These are phyloP conservation scores for Prunus mume DNA, from an alignment of 306 rosid genomes.

Conservation along the genomic window DNA sequence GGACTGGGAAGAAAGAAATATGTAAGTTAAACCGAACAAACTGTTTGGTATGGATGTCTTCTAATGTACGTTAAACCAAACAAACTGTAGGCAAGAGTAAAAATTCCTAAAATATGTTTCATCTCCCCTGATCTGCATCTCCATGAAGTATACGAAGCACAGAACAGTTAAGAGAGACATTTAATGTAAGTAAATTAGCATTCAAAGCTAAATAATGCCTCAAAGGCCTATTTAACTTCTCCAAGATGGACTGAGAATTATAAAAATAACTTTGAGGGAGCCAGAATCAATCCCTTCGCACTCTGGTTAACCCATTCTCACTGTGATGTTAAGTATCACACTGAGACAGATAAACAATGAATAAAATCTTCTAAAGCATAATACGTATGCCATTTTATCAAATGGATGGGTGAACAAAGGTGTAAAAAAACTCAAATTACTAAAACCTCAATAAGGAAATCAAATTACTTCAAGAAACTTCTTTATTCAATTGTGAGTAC, in stretches of 20 bases:
- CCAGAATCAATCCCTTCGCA: neutral
- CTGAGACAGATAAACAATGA: neutral
- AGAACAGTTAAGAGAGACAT: slow-evolving; percentile 47
- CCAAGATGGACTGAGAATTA: slow-evolving; percentile 32
- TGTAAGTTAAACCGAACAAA: neutral
- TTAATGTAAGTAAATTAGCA: slow-evolving; percentile 41
- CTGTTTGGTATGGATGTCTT: neutral
- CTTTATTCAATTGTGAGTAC: neutral
- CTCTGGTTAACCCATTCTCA: neutral
- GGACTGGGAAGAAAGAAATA: slow-evolving; percentile 36
- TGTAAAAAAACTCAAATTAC: neutral
- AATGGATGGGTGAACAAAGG: neutral
- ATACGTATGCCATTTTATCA: neutral
- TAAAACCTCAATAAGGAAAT: neutral
- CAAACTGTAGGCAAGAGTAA: neutral
- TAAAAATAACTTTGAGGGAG: too few relatives aligned
- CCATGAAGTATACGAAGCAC: slow-evolving; percentile 30
- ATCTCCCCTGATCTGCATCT: slow-evolving; percentile 48
- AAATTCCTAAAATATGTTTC: slow-evolving; percentile 18
- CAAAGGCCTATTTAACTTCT: slow-evolving; percentile 30
- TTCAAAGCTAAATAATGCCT: slow-evolving; percentile 27
- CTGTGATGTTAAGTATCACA: neutral
- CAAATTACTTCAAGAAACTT: neutral
- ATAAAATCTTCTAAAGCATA: neutral
- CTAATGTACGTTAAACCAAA: neutral